Conservation (phyloP, 2,329 filamentous ascomycete genomes). For the Ophiocordyceps camponoti-floridani region DNA sequence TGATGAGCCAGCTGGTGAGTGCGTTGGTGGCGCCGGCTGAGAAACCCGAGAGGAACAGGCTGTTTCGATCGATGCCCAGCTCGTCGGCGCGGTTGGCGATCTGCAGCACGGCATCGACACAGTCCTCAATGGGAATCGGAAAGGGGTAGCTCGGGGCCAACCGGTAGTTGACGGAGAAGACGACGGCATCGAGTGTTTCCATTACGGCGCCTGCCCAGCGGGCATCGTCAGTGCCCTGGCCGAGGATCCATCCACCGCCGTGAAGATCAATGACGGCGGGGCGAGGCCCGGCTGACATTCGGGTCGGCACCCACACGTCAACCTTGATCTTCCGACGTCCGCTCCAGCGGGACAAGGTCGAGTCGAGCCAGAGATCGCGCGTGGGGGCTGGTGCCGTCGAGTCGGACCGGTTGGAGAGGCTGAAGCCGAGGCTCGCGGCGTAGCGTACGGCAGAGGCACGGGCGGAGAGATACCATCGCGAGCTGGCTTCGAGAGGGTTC, state of each 20-base stretch:
- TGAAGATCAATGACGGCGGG: constrained; percentile 49
- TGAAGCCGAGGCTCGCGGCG: constrained; percentile 24
- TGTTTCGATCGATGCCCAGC: constrained; percentile 35
- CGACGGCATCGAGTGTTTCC: constrained; percentile 32
- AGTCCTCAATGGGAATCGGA: constrained; percentile 46
- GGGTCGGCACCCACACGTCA: constrained; percentile 26
- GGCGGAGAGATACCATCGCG: constrained; percentile 23
- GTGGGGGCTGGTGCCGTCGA: constrained; percentile 20
- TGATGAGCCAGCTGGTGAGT: constrained; percentile 26
- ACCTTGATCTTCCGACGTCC: constrained; percentile 23
- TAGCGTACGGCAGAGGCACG: constrained; percentile 24
- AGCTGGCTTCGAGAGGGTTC: constrained; percentile 24
- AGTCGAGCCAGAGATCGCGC: constrained; percentile 22
- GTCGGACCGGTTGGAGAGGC: constrained; percentile 21
- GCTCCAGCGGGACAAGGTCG: constrained; percentile 18
- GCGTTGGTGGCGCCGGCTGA: constrained; percentile 42
- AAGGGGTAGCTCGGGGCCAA: constrained; percentile 47
- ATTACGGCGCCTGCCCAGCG: constrained; percentile 38
- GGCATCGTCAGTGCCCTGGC: constrained; percentile 43
- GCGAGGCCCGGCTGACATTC: constrained; percentile 15
- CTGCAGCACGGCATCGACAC: constrained; percentile 45
- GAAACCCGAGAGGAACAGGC: constrained; percentile 43
- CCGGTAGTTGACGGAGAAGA: constrained; percentile 51
- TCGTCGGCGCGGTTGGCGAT: constrained; percentile 36
- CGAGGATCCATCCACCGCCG: constrained; percentile 48